Evolutionary conservation across 768 basidiomycete genomes (phyloP), one percentile per base, ranked within the genome.

Genomic region (Tremella mesenterica): DNA sequence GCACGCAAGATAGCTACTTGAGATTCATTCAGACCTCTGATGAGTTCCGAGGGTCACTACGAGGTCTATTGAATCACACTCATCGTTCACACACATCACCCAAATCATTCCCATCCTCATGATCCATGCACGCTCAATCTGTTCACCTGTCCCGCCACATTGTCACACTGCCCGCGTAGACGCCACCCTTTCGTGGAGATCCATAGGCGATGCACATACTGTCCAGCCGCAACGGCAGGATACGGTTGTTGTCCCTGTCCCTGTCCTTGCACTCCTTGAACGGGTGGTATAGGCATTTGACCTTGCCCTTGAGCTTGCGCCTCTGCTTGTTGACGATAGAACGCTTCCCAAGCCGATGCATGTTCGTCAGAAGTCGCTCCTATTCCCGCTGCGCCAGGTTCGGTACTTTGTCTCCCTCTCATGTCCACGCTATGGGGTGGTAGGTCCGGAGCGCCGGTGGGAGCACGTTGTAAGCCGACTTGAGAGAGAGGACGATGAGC

Each of bases 281-380:
- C 31, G 2, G 33, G 44, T 18, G 47, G 44, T 31, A 70, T 65
- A n/a, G 25, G 26, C n/a, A 21, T 31, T 18, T 30, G 29, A 25
- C 18, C 25, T 9, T 12, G 47, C 13, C 60, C 58, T 47, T 74
- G 63, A 21, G 62, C 67, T 9, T 68, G 67, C 21, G 44, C 53
- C 44, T 73, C 67, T 6, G 60, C 60, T 1, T 69, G 63, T 44
- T 78, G 77, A 0, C 59, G 44, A 57, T 69, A 69, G 38, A 66
- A 69, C 18, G 65, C 67, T 29, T 69, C 67, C 67, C 67, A 69
- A 20, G 64, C 64, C n/a, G 65, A 54, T 41, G 67, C 59, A 56
- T 77, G 75, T 25, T 65, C 59, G 74, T 73, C 18, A 71, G 70
- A 45, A 75, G 75, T 13, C 69, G 75, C 33, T 54, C 71, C 57